Base-by-base conservation (phyloP, 23 red algal genomes). In the Chondrus crispus region DNA sequence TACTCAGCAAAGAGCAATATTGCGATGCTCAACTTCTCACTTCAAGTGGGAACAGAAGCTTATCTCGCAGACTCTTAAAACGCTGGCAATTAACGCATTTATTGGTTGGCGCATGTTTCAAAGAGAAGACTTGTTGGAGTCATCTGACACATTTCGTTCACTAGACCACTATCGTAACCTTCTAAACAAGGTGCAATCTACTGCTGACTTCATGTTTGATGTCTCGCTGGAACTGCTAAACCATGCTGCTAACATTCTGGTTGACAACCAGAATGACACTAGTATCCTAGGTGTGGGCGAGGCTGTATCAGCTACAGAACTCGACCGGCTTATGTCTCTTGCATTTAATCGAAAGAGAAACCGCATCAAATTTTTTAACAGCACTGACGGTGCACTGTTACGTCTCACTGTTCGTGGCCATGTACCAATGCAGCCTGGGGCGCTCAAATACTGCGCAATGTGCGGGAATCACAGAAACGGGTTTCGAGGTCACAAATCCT, bases 341-440 rank as follows among this genome's bases (percentile, higher is more conserved):
- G 63, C 83, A 22, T 20, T 55, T 48, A 28, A 68, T 38, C 63
- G 68, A 8, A 88, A 88, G 36, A 26, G 85, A n/a, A 88, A 78
- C 9, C 52, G 85, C 32, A 42, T 88, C 10, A 0, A 5, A 26
- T 88, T 88, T 41, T 88, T 88, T 54, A 78, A 88, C 40, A 19
- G 14, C 14, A 37, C 39, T 48, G 28, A 88, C 26, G 51, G 85
- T 0, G 32, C 33, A 9, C 7, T 12, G 62, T 64, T 87, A 8
- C 64, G 85, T 16, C 18, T 88, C 35, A 38, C 44, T 76, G 85
- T 88, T 62, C 40, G 33, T 13, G 85, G 85, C 26, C 85, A 88
- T 1, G 64, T 36, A 12, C 85, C 66, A 38, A 74, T 75, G 68
- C 62, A 88, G 54, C n/a, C n/a, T n/a, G 47, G 40, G 20, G 13